These are phyloP conservation scores for Curvularia verruculosa DNA, from an alignment of 2,329 filamentous ascomycete species.

Conservation along the genomic window DNA sequence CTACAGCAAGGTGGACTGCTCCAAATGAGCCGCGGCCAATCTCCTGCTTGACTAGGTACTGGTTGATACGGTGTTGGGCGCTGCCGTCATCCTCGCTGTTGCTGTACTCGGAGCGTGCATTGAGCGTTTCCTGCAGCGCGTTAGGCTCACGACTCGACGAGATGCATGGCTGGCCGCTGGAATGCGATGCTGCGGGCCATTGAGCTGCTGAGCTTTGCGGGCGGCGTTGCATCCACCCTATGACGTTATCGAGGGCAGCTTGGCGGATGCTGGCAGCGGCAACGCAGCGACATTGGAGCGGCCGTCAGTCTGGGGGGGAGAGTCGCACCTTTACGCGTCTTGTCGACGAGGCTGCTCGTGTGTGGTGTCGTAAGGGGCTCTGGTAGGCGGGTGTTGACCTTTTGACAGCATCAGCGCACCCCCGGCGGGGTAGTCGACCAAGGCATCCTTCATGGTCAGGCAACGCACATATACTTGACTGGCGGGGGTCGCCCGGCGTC, in stretches of 20 bases:
- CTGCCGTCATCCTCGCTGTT: constrained; percentile 83
- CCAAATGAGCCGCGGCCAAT: constrained; percentile 97
- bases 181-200: background rate
- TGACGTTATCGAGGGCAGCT: background rate
- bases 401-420: constrained; percentile 28
- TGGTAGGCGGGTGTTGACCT: constrained; percentile 65
- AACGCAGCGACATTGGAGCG: background rate
- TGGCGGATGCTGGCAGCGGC: background rate
- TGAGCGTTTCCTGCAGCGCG: constrained; percentile 76
- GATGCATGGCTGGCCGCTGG: background rate
- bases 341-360: constrained; percentile 64
- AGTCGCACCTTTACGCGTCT: constrained; percentile 65
- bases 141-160: constrained; percentile 1
- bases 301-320: background rate
- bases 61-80: constrained; percentile 87
- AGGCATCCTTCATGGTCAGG: constrained; percentile 8
- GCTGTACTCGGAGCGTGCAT: constrained; percentile 85
- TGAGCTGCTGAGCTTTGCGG: background rate
- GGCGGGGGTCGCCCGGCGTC: constrained; percentile 51
- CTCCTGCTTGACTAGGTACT: constrained; percentile 92
- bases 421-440: constrained; percentile 36
- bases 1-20: constrained; percentile 85
- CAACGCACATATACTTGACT: constrained; percentile 58
- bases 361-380: constrained; percentile 70
- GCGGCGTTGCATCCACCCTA: background rate